Percentiles rank a stretch among this genome's conserved stretches.
Conservation (phyloP, 805 yeast species). For the Metschnikowia lochheadii region DNA sequence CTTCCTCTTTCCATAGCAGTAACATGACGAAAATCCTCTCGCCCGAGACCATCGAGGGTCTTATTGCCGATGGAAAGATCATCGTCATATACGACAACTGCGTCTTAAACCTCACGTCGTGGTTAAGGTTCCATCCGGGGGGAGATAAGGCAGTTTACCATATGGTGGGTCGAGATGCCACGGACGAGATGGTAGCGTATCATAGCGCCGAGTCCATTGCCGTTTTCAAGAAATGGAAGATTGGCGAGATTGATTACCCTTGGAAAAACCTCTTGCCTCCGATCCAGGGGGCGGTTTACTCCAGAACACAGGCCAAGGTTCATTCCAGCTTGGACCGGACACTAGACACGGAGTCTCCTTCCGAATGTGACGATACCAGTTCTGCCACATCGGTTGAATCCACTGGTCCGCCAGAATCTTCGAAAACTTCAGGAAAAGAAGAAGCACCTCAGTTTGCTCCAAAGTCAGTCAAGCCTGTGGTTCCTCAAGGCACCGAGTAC, state of each 20-base stretch:
- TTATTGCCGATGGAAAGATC: constrained; percentile 64
- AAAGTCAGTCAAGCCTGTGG: constrained; percentile 44
- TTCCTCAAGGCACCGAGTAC: constrained; percentile 44
- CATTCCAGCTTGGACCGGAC: constrained; percentile 3
- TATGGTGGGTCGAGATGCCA: constrained; percentile 85
- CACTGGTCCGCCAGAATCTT: constrained; percentile 6
- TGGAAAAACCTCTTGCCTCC: constrained; percentile 86
- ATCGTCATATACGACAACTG: constrained; percentile 60
- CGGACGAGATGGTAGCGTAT: constrained; percentile 86
- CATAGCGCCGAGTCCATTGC: constrained; percentile 58
- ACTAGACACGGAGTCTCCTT: constrained; percentile 9
- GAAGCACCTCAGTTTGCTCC: constrained; percentile 35
- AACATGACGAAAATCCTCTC: constrained; percentile 18
- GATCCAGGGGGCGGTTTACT: constrained; percentile 68
- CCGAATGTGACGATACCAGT: constrained; percentile 10
- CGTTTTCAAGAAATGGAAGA: constrained; percentile 51
- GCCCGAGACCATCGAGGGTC: constrained; percentile 43
- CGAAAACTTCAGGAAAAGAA: neutral
- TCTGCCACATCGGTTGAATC: constrained; percentile 12
- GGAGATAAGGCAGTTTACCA: constrained; percentile 83
- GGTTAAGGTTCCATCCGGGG: constrained; percentile 82
- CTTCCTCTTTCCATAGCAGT: neutral
- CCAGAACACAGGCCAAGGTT: neutral
- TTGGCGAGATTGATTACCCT: constrained; percentile 58
- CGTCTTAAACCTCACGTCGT: constrained; percentile 62